These are phyloP conservation scores for Penicillium bialowiezense DNA, from an alignment of 495 filamentous ascomycete species.

Conservation along the genomic window DNA sequence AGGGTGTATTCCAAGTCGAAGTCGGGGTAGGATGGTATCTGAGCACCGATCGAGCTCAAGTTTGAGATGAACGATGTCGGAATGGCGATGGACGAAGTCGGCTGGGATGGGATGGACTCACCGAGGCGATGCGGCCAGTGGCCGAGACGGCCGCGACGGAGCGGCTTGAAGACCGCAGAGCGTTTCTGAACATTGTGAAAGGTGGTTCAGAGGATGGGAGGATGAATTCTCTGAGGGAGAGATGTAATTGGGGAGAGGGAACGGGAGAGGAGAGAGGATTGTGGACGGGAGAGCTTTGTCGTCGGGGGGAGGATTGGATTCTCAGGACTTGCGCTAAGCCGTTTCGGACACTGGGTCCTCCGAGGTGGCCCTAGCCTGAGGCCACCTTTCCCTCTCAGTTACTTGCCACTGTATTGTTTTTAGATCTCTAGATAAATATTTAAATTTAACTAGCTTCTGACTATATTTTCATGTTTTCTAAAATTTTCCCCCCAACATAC, in stretches of 20 bases:
- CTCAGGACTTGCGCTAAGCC: conserved; percentile 47
- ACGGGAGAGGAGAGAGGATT: conserved; percentile 46
- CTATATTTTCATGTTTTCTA: too few species aligned
- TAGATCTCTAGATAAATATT: too few species aligned
- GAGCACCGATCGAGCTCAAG: conserved; percentile 38
- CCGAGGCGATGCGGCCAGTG: conserved; percentile 81
- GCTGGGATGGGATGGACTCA: conserved; percentile 61
- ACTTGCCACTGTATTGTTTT: neutral
- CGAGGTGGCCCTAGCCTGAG: conserved; percentile 46
- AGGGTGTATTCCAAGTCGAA: conserved; percentile 22
- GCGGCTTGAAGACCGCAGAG: conserved; percentile 91
- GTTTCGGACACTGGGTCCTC: conserved; percentile 42
- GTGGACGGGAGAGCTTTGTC: conserved; percentile 56
- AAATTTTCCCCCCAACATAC: too few species aligned
- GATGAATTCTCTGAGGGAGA: conserved; percentile 49
- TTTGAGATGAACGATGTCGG: conserved; percentile 36
- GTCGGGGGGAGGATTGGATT: conserved; percentile 47
- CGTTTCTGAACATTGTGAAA: conserved; percentile 92
- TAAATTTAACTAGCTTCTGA: too few species aligned
- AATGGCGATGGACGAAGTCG: conserved; percentile 33
- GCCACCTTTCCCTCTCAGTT: conserved; percentile 16
- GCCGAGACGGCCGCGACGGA: conserved; percentile 90
- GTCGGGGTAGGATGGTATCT: conserved; percentile 26
- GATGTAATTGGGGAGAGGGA: conserved; percentile 49
- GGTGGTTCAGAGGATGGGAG: conserved; percentile 51